Evolutionary conservation across 2,329 filamentous ascomycete genomes (phyloP).

Genomic region (Ophiocordyceps camponoti-floridani): DNA sequence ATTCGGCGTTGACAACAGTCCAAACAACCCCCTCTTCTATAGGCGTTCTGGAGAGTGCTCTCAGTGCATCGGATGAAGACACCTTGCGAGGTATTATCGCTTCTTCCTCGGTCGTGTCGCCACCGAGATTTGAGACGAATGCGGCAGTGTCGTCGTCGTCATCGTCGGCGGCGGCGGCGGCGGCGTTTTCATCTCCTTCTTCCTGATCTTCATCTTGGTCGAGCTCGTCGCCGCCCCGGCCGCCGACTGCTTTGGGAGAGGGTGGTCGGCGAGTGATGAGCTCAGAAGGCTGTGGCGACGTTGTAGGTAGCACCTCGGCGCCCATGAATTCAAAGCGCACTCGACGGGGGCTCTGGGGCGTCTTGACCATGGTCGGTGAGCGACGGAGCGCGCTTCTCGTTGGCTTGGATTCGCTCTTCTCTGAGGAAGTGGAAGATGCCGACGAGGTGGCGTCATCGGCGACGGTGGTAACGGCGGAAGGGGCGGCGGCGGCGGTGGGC

Average conservation of each 20-base stretch:
- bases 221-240: constrained; percentile 4
- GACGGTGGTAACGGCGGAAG: constrained; percentile 3
- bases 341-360: constrained; percentile 35
- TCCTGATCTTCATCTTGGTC: background rate
- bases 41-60: constrained; percentile 31
- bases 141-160: constrained; percentile 9
- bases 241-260: constrained; percentile 8
- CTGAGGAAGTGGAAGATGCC: constrained; percentile 20
- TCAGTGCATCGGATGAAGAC: constrained; percentile 35
- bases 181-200: constrained; percentile 4
- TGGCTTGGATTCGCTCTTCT: constrained; percentile 29
- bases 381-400: constrained; percentile 40
- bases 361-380: constrained; percentile 31
- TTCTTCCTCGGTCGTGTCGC: constrained; percentile 21
- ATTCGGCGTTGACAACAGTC: constrained; percentile 25
- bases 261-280: constrained; percentile 11
- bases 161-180: no score
- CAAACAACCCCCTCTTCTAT: constrained; percentile 32
- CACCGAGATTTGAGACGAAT: constrained; percentile 15
- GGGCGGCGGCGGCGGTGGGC: background rate
- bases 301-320: constrained; percentile 40
- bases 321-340: constrained; percentile 46
- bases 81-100: constrained; percentile 32
- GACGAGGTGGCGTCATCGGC: constrained; percentile 33
- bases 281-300: constrained; percentile 28